Evolutionary conservation across 2,329 filamentous ascomycete genomes (phyloP).

Genomic region (Trichoderma atroviride): DNA sequence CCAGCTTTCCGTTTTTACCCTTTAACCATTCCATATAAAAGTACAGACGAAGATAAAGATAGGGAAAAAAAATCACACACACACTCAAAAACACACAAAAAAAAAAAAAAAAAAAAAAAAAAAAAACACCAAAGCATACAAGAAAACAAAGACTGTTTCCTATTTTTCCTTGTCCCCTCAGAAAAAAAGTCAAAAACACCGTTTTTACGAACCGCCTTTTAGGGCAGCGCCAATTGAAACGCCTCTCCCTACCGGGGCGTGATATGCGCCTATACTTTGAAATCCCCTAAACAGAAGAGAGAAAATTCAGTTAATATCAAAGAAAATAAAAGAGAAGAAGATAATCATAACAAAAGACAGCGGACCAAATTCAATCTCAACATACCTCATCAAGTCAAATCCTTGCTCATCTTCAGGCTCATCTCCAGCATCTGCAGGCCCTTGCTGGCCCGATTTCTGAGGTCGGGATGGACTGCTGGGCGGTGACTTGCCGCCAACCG

Average conservation of each 20-base stretch:
- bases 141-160: not conserved
- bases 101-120: not conserved
- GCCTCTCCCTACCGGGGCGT: conserved; percentile 56
- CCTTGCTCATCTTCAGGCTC: conserved; percentile 52
- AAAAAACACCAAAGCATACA: not conserved
- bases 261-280: conserved; percentile 66
- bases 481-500: conserved; percentile 53
- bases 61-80: not conserved
- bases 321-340: not conserved
- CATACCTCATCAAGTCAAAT: conserved; percentile 63
- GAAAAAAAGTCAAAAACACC: not conserved
- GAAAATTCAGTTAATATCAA: not conserved
- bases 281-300: conserved; percentile 54
- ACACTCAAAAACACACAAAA: not conserved
- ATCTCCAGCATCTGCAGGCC: conserved; percentile 38
- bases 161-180: not conserved
- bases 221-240: conserved; percentile 48
- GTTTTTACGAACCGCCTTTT: conserved; percentile 36
- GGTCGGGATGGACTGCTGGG: conserved; percentile 54
- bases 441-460: conserved; percentile 38
- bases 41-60: conserved; percentile 5
- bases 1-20: conserved; percentile 2
- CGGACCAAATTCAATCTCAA: not conserved
- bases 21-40: conserved; percentile 14
- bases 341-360: no score